Percentiles rank a stretch among this genome's conserved stretches.
These are phyloP conservation scores for Globisporangium nodosum DNA, from an alignment of 352 stramenopile species.

Conservation along the genomic window DNA sequence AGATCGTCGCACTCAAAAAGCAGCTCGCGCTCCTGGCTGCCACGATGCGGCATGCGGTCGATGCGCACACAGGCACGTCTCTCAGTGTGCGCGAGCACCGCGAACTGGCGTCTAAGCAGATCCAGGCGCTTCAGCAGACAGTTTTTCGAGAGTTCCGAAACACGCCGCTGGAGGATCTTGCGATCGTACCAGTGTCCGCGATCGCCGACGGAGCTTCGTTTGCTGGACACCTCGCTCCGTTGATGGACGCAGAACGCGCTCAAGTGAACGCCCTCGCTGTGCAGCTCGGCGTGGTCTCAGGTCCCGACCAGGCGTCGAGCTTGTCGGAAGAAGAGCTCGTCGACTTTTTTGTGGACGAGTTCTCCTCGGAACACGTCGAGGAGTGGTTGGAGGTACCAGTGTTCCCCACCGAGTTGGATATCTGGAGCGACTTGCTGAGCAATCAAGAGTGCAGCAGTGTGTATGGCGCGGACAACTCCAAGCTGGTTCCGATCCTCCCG, in stretches of 20 bases:
- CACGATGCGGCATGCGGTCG: constrained; percentile 73
- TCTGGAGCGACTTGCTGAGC: constrained; percentile 75
- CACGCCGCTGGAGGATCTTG: constrained; percentile 47
- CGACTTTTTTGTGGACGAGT: constrained; percentile 52
- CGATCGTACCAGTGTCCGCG: constrained; percentile 45
- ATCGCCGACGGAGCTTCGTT: constrained; percentile 45
- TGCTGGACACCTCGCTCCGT: constrained; percentile 25
- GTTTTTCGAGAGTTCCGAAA: constrained; percentile 44
- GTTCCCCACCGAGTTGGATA: constrained; percentile 83
- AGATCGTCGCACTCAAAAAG: constrained; percentile 41
- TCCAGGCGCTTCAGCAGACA: constrained; percentile 72
- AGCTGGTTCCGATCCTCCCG: constrained; percentile 58
- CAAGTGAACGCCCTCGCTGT: constrained; percentile 34
- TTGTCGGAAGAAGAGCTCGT: constrained; percentile 40
- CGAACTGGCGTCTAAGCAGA: constrained; percentile 34
- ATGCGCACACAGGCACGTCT: constrained; percentile 75
- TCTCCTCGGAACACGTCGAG: constrained; percentile 28
- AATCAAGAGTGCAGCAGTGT: constrained; percentile 11
- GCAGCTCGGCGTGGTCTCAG: constrained; percentile 40
- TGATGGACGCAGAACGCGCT: constrained; percentile 26
- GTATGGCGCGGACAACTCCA: constrained; percentile 32
- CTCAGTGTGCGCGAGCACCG: constrained; percentile 45
- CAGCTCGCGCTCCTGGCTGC: constrained; percentile 65
- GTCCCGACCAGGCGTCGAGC: constrained; percentile 22
- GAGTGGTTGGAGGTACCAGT: constrained; percentile 24